Percentiles rank a stretch among this genome's conserved stretches.
Conservation (phyloP, 352 stramenopile genomes). For the Globisporangium paroecandrum region DNA sequence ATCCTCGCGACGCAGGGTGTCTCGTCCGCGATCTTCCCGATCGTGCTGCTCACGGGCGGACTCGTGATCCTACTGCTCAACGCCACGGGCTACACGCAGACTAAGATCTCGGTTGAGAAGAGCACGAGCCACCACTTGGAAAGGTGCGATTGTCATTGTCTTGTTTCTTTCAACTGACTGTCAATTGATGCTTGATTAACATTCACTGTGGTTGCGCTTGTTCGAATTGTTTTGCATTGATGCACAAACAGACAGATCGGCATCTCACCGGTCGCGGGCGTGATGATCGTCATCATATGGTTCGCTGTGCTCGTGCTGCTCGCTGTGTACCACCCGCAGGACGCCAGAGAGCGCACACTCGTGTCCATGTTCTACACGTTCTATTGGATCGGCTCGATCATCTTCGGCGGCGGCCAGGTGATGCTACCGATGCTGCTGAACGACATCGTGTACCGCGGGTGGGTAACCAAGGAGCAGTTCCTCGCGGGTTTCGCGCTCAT, state of each 20-base stretch:
- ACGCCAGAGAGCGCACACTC: slow-evolving; percentile 32
- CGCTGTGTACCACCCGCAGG: slow-evolving; percentile 45
- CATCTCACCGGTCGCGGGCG: slow-evolving; percentile 77
- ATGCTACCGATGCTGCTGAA: slow-evolving; percentile 89
- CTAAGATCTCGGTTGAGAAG: slow-evolving; percentile 24
- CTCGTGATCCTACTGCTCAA: slow-evolving; percentile 56
- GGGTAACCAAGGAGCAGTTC: slow-evolving; percentile 91
- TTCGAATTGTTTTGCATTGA: neutral
- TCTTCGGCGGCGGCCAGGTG: slow-evolving; percentile 94
- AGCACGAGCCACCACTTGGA: slow-evolving; percentile 35
- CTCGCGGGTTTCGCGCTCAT: slow-evolving; percentile 91
- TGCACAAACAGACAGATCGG: slow-evolving; percentile 68
- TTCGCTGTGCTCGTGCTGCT: slow-evolving; percentile 60
- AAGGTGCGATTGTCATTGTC: slow-evolving; percentile 19
- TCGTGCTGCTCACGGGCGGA: slow-evolving; percentile 75
- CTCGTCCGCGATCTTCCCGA: slow-evolving; percentile 83
- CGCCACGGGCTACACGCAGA: slow-evolving; percentile 30
- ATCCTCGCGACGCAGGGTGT: slow-evolving; percentile 60
- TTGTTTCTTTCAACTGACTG: neutral
- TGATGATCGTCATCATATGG: slow-evolving; percentile 79
- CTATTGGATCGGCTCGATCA: slow-evolving; percentile 93
- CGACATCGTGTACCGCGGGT: slow-evolving; percentile 81
- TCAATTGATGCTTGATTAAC: neutral
- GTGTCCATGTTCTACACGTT: slow-evolving; percentile 88
- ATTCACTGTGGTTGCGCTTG: neutral